Evolutionary conservation across 108 stramenopile species (phyloP).

Genomic region (Conticribra weissflogii): DNA sequence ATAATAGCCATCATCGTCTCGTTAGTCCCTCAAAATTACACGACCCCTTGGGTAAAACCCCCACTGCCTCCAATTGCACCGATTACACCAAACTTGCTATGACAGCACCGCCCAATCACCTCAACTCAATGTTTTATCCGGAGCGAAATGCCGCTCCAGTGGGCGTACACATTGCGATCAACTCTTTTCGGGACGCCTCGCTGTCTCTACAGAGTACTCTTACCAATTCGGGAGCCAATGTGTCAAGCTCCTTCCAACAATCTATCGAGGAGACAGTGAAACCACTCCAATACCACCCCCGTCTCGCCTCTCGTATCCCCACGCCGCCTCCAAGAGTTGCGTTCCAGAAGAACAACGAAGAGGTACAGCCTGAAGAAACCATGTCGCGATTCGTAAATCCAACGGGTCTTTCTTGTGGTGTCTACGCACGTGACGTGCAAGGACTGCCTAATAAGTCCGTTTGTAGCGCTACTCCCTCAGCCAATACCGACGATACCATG

Average conservation of each 20-base stretch:
- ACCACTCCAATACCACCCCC: constrained; percentile 38
- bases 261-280: background rate
- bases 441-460: no score
- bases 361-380: background rate
- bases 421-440: no score
- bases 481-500: no score
- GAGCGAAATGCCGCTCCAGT: background rate
- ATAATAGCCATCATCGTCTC: background rate
- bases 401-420: no score
- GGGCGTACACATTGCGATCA: constrained; percentile 22
- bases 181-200: background rate
- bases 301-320: constrained; percentile 19
- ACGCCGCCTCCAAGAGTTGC: constrained; percentile 18
- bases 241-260: no score
- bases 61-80: constrained; percentile 41
- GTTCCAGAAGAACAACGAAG: no score
- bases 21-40: no score
- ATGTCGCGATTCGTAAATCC: no score
- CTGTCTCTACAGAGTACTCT: no score
- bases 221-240: no score
- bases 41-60: constrained; percentile 18
- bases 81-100: background rate
- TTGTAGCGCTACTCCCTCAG: no score
- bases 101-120: background rate
- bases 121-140: background rate